Conservation (phyloP, 2,329 filamentous ascomycete genomes). For the Colletotrichum simmondsii region DNA sequence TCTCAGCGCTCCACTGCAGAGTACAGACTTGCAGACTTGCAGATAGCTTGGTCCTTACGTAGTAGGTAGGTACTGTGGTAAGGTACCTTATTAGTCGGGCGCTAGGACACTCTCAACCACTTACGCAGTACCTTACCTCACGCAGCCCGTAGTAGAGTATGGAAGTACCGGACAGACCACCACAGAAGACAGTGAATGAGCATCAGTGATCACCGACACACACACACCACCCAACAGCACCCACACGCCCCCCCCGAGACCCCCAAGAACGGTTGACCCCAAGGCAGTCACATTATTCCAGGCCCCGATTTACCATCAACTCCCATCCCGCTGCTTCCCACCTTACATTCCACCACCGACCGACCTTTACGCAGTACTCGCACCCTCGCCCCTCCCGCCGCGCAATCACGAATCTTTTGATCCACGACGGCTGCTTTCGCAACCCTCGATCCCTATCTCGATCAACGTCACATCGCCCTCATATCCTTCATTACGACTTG, state of each 20-base stretch:
- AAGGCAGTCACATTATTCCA: constrained; percentile 35
- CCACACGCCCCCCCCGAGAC: background rate
- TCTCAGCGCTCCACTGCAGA: background rate
- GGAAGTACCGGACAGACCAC: background rate
- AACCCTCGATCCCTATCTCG: background rate
- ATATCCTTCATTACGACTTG: constrained; percentile 5
- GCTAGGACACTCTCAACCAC: background rate
- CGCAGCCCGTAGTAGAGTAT: too few relatives aligned
- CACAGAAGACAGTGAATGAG: background rate
- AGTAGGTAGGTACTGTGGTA: background rate
- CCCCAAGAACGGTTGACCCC: background rate
- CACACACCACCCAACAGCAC: background rate
- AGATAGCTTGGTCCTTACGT: background rate
- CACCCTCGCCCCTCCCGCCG: constrained; percentile 20
- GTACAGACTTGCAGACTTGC: background rate
- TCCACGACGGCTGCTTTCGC: constrained; percentile 13
- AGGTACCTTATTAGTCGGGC: background rate
- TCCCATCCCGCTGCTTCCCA: constrained; percentile 5
- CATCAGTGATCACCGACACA: background rate
- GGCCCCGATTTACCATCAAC: constrained; percentile 30
- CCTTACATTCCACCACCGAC: constrained; percentile 7
- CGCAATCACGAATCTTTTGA: constrained; percentile 18
- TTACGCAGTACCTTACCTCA: too few relatives aligned
- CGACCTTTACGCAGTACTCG: background rate
- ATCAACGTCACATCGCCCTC: background rate